Conservation (phyloP, 2,329 filamentous ascomycete genomes). For the Colletotrichum phormii region DNA sequence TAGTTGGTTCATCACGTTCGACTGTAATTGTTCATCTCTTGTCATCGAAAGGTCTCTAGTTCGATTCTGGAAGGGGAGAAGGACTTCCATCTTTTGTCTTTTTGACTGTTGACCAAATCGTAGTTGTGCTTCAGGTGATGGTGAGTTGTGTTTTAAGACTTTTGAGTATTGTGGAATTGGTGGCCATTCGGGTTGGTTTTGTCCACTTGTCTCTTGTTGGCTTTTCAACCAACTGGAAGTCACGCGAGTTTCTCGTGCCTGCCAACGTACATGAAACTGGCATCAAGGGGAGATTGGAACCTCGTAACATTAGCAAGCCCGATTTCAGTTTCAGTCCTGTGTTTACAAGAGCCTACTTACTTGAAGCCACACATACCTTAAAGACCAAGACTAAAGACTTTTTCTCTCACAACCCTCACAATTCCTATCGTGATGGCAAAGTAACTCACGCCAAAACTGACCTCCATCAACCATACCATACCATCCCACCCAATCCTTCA, state of each 20-base stretch:
- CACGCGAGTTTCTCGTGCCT: background rate
- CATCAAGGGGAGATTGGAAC: background rate
- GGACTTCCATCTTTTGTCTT: background rate
- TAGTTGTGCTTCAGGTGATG: background rate
- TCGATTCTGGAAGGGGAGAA: slow-evolving; percentile 34
- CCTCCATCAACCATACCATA: background rate
- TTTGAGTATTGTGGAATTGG: background rate
- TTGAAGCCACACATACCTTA: background rate
- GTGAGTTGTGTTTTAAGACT: background rate
- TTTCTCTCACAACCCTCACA: no score
- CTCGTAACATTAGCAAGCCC: background rate
- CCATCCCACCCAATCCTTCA: background rate
- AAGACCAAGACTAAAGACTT: background rate
- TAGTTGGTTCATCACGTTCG: slow-evolving; percentile 36
- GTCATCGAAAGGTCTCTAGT: slow-evolving; percentile 35
- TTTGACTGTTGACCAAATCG: background rate
- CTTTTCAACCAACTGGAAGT: background rate
- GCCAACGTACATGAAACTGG: background rate
- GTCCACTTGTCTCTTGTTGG: background rate
- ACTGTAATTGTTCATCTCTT: slow-evolving; percentile 28
- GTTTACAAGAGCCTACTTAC: background rate
- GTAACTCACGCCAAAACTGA: background rate
- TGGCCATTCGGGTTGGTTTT: background rate
- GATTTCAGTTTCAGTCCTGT: background rate
- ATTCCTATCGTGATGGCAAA: background rate